Percentiles rank a stretch among this genome's conserved stretches.
phyloP scores from a whole-genome alignment of 2,329 filamentous ascomycete species.

The Colletotrichum kahawae region DNA sequence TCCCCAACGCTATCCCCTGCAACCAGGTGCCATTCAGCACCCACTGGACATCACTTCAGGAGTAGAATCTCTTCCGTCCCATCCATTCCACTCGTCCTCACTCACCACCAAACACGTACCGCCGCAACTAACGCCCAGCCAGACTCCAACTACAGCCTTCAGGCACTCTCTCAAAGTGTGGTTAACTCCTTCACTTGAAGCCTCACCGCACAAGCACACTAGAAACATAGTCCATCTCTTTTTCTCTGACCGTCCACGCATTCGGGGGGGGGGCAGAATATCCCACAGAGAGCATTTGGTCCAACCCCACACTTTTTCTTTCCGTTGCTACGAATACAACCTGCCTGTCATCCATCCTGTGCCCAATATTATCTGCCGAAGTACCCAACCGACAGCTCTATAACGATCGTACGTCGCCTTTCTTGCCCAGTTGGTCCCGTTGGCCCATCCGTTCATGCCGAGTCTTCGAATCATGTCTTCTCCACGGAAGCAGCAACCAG shows the following conservation, averaged over 20 bases:
- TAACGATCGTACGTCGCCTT: neutral
- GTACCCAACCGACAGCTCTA: neutral
- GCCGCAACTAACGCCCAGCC: neutral
- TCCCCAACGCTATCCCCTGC: neutral
- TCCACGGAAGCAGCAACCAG: slow-evolving; percentile 67
- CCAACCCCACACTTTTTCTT: neutral
- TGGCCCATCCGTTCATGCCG: neutral
- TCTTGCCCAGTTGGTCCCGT: neutral
- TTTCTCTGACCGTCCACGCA: neutral
- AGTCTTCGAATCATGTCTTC: slow-evolving; percentile 55
- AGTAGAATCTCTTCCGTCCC: neutral
- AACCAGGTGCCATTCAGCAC: neutral
- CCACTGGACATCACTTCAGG: neutral
- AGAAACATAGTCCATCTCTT: neutral
- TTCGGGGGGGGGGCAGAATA: neutral
- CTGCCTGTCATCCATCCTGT: neutral
- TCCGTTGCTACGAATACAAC: neutral
- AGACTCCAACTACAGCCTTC: neutral
- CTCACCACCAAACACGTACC: neutral
- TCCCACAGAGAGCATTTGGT: neutral
- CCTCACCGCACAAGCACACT: neutral
- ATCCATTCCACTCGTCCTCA: neutral
- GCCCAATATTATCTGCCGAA: neutral
- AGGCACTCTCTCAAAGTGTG: neutral
- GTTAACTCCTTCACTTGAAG: neutral